Conservation (phyloP, 2,329 filamentous ascomycete species). For the Fusarium anguioides region DNA sequence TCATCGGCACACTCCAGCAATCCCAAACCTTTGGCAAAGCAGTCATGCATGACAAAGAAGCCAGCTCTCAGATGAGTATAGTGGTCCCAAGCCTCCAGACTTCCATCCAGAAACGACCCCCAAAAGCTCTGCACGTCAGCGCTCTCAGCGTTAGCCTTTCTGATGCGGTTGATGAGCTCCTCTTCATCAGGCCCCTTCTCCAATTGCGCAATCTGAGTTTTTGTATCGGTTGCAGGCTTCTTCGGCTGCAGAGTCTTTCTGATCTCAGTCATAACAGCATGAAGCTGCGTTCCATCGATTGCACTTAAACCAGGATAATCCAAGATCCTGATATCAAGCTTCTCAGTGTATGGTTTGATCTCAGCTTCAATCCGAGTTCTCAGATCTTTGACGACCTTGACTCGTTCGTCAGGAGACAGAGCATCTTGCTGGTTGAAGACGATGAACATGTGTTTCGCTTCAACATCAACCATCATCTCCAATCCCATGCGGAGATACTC, state of each 20-base stretch:
- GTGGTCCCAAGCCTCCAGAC: constrained; percentile 49
- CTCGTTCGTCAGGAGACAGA: constrained; percentile 30
- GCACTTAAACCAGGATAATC: constrained; percentile 42
- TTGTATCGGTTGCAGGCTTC: neutral
- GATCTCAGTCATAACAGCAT: constrained; percentile 32
- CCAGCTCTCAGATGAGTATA: constrained; percentile 50
- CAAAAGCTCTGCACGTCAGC: constrained; percentile 41
- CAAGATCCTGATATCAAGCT: constrained; percentile 33
- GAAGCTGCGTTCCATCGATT: constrained; percentile 16
- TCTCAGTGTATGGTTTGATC: constrained; percentile 12
- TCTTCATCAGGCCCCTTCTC: constrained; percentile 28
- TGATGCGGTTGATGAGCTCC: constrained; percentile 20
- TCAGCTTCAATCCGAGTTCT: constrained; percentile 24
- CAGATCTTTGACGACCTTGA: constrained; percentile 25
- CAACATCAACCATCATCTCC: constrained; percentile 31
- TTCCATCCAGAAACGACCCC: constrained; percentile 42
- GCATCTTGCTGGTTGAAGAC: constrained; percentile 50
- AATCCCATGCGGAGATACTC: constrained; percentile 43
- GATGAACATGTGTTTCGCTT: constrained; percentile 44
- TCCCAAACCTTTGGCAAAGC: constrained; percentile 37
- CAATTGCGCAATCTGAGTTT: constrained; percentile 5
- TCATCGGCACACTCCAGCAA: constrained; percentile 46
- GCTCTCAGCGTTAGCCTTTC: constrained; percentile 17
- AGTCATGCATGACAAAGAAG: constrained; percentile 47
- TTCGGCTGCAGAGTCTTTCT: constrained; percentile 19